phyloP scores from a whole-genome alignment of 441 rosid genomes.

The Cnidoscolus chayamansa region DNA sequence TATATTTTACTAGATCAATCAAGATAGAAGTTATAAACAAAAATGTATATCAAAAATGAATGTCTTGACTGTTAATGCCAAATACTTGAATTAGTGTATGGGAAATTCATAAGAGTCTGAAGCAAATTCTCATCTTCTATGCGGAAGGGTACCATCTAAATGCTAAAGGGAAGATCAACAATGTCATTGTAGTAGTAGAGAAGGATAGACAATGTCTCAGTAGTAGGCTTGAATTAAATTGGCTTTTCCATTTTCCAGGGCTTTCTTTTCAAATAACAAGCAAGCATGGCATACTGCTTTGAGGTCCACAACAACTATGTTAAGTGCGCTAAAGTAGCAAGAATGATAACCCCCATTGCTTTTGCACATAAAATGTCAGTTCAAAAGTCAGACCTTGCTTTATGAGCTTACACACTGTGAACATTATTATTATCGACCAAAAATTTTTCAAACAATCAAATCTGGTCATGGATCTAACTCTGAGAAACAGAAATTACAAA shows the following conservation, averaged over 20 bases:
- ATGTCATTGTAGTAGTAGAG: background rate
- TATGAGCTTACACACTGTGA: no score
- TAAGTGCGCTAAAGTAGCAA: no score
- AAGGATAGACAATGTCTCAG: background rate
- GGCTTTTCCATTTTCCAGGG: background rate
- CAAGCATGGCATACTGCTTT: background rate
- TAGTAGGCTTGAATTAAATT: background rate
- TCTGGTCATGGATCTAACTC: background rate
- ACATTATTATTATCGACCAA: background rate
- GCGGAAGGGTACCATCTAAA: background rate
- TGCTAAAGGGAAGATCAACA: background rate
- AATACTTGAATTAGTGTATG: no score
- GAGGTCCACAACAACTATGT: background rate
- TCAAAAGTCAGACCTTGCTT: no score
- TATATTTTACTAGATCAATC: background rate
- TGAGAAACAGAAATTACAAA: background rate
- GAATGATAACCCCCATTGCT: no score
- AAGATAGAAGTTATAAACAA: background rate
- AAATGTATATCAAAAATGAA: no score
- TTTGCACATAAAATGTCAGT: no score
- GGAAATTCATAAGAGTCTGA: no score
- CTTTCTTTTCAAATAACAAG: background rate
- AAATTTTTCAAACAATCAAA: background rate
- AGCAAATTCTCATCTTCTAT: background rate
- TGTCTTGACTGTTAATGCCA: no score